Base-by-base conservation (phyloP, 306 rosid genomes). In the Trifolium fragiferum region DNA sequence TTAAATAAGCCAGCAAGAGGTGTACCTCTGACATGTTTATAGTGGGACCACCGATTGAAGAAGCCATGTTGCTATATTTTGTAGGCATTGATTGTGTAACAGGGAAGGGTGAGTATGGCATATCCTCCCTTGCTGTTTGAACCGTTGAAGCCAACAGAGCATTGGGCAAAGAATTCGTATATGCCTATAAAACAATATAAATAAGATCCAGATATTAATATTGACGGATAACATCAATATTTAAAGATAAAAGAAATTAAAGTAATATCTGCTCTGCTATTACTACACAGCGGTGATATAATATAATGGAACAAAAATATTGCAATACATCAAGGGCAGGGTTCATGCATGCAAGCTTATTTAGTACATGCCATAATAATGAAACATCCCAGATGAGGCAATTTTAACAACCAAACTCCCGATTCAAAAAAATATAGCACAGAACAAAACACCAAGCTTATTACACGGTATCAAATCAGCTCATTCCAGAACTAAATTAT, bases 101-200 rank as follows among this genome's bases (percentile, higher is more conserved):
- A 32, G 96, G 96, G 81, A 95, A 95, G 68, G 99, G 96, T 41
- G 98, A 90, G 80, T 95, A 95, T 12, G 93, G 87, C 75, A 86
- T 85, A 71, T 95, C 98, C 51, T 95, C 99, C 85, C 99, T 90
- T 23, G 68, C 89, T 32, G 88, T 85, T 84, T 90, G 99, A 84
- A 77, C 91, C 0, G 81, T 89, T 5, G 96, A 90, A 72, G 92
- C 89, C 91, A 95, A 81, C 78, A 92, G 76, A 74, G 91, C 84
- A 86, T 86, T 86, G 50, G 99, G 96, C 81, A 95, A 83, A 62
- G 93, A 90, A 85, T 86, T 92, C 47, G 99, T 83, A 71, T 94
- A 90, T 30, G 86, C 98, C 87, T 92, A 95, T 84, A 54, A 13
- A 80, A 54, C 66, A 70, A 47, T 7, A 58, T 35, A 65, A 78